Evolutionary conservation across 768 basidiomycete species (phyloP).

Genomic region (Suillus decipiens): DNA sequence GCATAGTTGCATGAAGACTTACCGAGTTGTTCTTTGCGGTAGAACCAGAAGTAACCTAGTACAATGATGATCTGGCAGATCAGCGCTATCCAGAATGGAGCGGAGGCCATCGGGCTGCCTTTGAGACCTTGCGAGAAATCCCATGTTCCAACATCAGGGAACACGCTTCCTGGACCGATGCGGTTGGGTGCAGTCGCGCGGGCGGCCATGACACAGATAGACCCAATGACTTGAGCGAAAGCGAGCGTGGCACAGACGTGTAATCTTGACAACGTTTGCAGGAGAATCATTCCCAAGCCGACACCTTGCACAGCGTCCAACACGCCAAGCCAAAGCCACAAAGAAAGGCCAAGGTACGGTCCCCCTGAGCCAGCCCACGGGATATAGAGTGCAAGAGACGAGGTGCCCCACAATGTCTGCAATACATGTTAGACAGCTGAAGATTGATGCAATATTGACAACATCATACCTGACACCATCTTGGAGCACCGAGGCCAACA

Average conservation of each 20-base stretch:
- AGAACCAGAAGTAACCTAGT: slow-evolving; percentile 95
- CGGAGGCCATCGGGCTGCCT: slow-evolving; percentile 81
- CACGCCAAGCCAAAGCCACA: slow-evolving; percentile 97
- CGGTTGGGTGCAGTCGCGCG: slow-evolving; percentile 88
- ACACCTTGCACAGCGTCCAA: slow-evolving; percentile 94
- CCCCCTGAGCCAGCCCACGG: slow-evolving; percentile 89
- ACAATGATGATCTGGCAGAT: slow-evolving; percentile 83
- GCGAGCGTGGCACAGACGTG: slow-evolving; percentile 94
- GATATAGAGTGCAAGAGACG: slow-evolving; percentile 88
- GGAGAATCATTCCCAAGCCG: slow-evolving; percentile 87
- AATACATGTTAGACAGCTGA: slow-evolving; percentile 4
- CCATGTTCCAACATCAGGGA: slow-evolving; percentile 92
- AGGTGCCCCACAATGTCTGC: slow-evolving; percentile 93
- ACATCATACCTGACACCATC: slow-evolving; percentile 85
- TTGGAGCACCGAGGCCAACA: slow-evolving; percentile 88
- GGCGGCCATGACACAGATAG: slow-evolving; percentile 89
- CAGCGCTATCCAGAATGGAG: slow-evolving; percentile 88
- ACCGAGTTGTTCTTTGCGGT: slow-evolving; percentile 92
- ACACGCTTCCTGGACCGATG: slow-evolving; percentile 87
- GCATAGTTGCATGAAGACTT: slow-evolving; percentile 28
- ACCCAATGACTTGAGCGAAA: slow-evolving; percentile 87
- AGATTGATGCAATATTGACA: background rate
- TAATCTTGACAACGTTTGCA: slow-evolving; percentile 88
- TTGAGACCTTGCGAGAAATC: slow-evolving; percentile 72
- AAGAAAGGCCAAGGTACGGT: slow-evolving; percentile 84